A percentile compares a stretch with the other conserved stretches of the same genome.
These are phyloP conservation scores for Tubosaeta sp. DNA, from an alignment of 768 basidiomycete genomes.

Conservation along the genomic window DNA sequence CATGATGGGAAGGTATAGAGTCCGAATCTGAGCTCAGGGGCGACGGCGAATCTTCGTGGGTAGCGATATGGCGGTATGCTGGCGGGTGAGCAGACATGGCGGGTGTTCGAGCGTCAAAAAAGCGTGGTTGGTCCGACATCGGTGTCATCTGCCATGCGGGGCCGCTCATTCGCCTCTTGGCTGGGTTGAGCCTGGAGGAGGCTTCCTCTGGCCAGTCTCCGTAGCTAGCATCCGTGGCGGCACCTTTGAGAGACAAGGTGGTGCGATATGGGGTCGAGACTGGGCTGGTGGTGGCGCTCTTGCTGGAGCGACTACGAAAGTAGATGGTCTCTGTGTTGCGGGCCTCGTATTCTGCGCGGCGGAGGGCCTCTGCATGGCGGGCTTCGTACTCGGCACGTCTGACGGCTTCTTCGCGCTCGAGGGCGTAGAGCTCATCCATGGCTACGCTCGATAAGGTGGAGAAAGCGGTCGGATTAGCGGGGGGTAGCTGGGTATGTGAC, in stretches of 20 bases:
- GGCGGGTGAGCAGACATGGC: slow-evolving; percentile 35
- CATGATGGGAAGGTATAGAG: slow-evolving; percentile 33
- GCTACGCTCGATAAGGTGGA: slow-evolving; percentile 71
- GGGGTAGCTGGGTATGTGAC: slow-evolving; percentile 27
- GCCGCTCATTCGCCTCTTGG: slow-evolving; percentile 49
- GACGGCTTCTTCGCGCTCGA: slow-evolving; percentile 82
- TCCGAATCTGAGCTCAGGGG: slow-evolving; percentile 67
- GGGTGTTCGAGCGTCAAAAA: slow-evolving; percentile 17
- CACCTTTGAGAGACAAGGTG: slow-evolving; percentile 16
- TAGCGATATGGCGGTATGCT: slow-evolving; percentile 30
- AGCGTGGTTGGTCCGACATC: slow-evolving; percentile 4
- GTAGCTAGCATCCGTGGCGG: slow-evolving; percentile 37
- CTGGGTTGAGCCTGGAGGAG: slow-evolving; percentile 22
- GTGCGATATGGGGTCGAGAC: slow-evolving; percentile 41
- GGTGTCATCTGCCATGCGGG: slow-evolving; percentile 54
- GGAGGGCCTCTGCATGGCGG: slow-evolving; percentile 62
- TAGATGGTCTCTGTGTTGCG: slow-evolving; percentile 44
- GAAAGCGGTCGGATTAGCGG: slow-evolving; percentile 50
- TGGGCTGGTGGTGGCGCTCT: slow-evolving; percentile 69
- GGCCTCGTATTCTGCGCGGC: slow-evolving; percentile 60
- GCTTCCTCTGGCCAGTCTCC: slow-evolving; percentile 24
- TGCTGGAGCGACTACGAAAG: slow-evolving; percentile 40
- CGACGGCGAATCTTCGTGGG: slow-evolving; percentile 62
- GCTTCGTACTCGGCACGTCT: slow-evolving; percentile 86
- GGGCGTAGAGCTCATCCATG: slow-evolving; percentile 84